Percentiles rank a stretch among this genome's conserved stretches.
phyloP scores from a whole-genome alignment of 2,329 filamentous ascomycete species.

The Aspergillus ustus region DNA sequence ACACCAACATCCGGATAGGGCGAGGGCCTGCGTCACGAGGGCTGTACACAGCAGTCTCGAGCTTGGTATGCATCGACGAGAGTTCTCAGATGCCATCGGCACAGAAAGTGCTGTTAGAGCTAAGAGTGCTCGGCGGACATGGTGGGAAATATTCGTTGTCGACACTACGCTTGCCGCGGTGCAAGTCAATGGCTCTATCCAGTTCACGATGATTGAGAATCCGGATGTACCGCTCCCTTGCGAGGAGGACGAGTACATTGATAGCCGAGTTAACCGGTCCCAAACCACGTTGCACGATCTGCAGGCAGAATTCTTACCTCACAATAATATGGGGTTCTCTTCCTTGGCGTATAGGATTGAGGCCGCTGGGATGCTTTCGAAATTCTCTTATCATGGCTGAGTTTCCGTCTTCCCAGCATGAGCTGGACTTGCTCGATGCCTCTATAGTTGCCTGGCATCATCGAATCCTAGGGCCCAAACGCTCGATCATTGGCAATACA shows the following conservation, averaged over 20 bases:
- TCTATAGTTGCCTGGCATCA: background rate
- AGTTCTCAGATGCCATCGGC: background rate
- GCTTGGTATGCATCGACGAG: background rate
- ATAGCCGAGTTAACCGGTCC: background rate
- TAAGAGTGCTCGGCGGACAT: conserved; percentile 15
- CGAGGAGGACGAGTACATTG: conserved; percentile 7
- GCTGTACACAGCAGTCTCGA: background rate
- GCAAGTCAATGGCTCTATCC: conserved; percentile 11
- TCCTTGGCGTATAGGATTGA: conserved; percentile 9
- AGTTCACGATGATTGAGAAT: conserved; percentile 1
- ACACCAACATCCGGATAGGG: background rate
- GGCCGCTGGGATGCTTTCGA: conserved; percentile 14
- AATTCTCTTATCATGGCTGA: conserved; percentile 9
- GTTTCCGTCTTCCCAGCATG: background rate
- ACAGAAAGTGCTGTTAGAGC: conserved; percentile 1
- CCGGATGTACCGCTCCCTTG: conserved; percentile 5
- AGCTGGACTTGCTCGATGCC: background rate
- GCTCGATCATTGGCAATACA: background rate
- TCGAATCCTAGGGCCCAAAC: background rate
- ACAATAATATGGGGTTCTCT: conserved; percentile 8
- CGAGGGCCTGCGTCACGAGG: background rate
- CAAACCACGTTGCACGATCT: background rate
- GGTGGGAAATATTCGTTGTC: conserved; percentile 19
- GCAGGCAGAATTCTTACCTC: background rate
- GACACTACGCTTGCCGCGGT: conserved; percentile 15